These are phyloP conservation scores for Penicillium psychrosexuale DNA, from an alignment of 2,329 filamentous ascomycete species.

Conservation along the genomic window DNA sequence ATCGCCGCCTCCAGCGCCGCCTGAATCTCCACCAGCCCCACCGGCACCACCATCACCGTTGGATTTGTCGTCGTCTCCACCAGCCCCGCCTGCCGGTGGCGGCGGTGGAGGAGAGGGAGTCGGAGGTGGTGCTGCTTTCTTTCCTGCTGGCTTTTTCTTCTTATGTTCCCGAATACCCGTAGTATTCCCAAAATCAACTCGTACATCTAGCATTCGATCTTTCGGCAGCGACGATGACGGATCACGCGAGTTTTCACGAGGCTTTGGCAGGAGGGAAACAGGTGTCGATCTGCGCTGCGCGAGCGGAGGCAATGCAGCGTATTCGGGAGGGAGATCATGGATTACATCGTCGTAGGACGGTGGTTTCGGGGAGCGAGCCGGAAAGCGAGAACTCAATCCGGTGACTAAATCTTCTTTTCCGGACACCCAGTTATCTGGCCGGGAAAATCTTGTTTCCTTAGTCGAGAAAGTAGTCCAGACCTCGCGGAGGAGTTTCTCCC, in stretches of 20 bases:
- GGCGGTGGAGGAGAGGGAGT: conserved; percentile 6
- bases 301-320: conserved; percentile 27
- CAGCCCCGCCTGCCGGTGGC: conserved; percentile 27
- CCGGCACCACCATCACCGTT: conserved; percentile 33
- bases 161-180: conserved; percentile 35
- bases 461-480: conserved; percentile 9
- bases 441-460: not conserved
- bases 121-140: conserved; percentile 15
- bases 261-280: conserved; percentile 7
- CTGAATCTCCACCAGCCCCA: conserved; percentile 30
- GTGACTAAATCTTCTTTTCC: not conserved
- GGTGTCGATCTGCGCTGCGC: conserved; percentile 23
- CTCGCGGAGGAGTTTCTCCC: conserved; percentile 10
- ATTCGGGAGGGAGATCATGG: conserved; percentile 35
- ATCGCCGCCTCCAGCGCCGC: conserved; percentile 30
- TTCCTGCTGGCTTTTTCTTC: conserved; percentile 28
- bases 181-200: conserved; percentile 26
- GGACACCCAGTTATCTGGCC: not conserved
- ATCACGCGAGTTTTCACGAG: conserved; percentile 2
- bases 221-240: conserved; percentile 9
- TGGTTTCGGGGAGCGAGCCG: conserved; percentile 5
- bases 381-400: conserved; percentile 12
- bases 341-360: conserved; percentile 30
- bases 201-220: conserved; percentile 7
- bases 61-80: conserved; percentile 42